Conservation (phyloP, 441 rosid genomes). For the Aquilaria agallochum region DNA sequence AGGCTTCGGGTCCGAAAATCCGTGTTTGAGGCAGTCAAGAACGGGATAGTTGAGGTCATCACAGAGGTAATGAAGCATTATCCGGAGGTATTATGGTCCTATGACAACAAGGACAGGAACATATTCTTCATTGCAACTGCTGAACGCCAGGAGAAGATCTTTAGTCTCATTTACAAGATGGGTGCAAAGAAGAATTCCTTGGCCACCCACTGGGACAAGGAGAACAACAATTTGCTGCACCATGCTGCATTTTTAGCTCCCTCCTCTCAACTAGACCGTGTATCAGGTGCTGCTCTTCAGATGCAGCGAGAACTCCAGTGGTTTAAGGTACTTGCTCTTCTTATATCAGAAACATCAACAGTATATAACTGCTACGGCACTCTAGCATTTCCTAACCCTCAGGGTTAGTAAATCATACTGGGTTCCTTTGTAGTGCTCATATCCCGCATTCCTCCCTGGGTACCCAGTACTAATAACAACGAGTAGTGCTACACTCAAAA, state of each 20-base stretch:
- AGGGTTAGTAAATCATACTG: background rate
- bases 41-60: conserved; percentile 54
- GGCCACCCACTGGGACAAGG: conserved; percentile 48
- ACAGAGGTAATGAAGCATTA: conserved; percentile 42
- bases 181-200: conserved; percentile 57
- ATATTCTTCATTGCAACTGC: conserved; percentile 50
- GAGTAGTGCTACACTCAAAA: too few species aligned
- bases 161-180: conserved; percentile 53
- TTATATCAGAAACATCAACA: background rate
- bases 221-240: conserved; percentile 53
- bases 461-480: too few species aligned
- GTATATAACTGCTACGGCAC: too few species aligned
- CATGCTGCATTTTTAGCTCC: conserved; percentile 69
- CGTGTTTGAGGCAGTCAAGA: conserved; percentile 52
- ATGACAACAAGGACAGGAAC: conserved; percentile 34
- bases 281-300: conserved; percentile 74
- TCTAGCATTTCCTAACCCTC: too few species aligned
- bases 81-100: conserved; percentile 57
- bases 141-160: conserved; percentile 70
- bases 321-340: conserved; percentile 38
- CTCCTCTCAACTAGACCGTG: conserved; percentile 47
- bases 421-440: background rate
- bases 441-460: background rate
- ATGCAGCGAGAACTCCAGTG: conserved; percentile 79
- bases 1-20: conserved; percentile 31